Base-by-base conservation (phyloP, 2,329 filamentous ascomycete species). In the Bipolaris bicolor region DNA sequence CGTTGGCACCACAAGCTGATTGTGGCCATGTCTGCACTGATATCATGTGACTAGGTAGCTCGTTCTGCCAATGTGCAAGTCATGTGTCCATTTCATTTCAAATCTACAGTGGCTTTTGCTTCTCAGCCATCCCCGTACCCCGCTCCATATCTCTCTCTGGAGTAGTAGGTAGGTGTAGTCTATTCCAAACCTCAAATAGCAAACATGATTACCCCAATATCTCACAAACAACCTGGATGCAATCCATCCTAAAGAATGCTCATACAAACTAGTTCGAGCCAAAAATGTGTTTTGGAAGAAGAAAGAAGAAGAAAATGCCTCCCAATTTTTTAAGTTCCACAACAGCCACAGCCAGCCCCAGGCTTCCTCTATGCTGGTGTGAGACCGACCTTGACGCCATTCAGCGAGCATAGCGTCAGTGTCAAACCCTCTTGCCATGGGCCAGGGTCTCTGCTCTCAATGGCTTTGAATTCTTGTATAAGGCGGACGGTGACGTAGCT, bases 401-500 rank as follows among this genome's bases (percentile, higher is more conserved):
- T 72, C 49, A 47, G 39, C 43, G 64, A 69, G 26, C 58, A 66
- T 10, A 60, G 57, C 26, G 72, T 76, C 52, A 76, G 53, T 16
- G 68, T 73, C 55, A 76, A 43, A 0, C 54, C 49, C 60, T 76
- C 74, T 29, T 53, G 37, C 74, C 74, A 76, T 5, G 60, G 61
- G 4, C 60, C 71, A 7, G 52, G 36, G 55, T 74, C 73, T 31
- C 73, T 62, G 31, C 63, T 66, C 53, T 74, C 73, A 50, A 76
- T 55, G 29, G 44, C 50, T 29, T 53, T 57, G 60, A 76, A 76
- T 55, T 71, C 65, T 54, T 76, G 73, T 45, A 70, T 64, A 31
- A 76, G 33, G 29, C 74, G 59, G 5, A 67, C 68, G 5, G 70
- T 71, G 26, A 76, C 71, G 49, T 74, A 76, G 33, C 70, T 58